Conservation (phyloP, 2,329 filamentous ascomycete species). For the Fusarium sp. region DNA sequence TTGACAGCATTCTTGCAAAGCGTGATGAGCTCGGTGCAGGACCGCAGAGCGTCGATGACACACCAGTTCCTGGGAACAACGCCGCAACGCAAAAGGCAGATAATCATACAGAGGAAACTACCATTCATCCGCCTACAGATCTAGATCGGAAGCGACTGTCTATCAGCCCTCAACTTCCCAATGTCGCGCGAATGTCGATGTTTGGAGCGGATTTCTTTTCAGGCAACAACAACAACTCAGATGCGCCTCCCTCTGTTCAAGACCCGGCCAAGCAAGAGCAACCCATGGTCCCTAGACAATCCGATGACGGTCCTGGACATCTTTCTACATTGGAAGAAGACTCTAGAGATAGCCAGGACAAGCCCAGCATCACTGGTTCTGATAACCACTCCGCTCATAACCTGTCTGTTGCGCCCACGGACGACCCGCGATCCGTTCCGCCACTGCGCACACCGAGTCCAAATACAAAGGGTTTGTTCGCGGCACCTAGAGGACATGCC, state of each 20-base stretch:
- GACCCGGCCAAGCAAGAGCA: constrained; percentile 30
- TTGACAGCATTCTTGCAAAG: constrained; percentile 36
- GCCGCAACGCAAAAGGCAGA: constrained; percentile 6
- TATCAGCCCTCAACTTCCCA: constrained; percentile 65
- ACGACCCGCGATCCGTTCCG: constrained; percentile 42
- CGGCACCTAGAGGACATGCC: constrained; percentile 14
- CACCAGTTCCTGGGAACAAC: background rate
- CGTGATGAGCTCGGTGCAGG: constrained; percentile 19
- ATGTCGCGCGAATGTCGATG: constrained; percentile 65
- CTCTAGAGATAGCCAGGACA: constrained; percentile 4
- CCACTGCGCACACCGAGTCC: constrained; percentile 50
- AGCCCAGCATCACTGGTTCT: background rate
- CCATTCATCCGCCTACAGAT: constrained; percentile 23
- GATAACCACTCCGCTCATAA: background rate
- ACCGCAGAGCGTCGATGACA: constrained; percentile 2
- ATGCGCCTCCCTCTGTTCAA: constrained; percentile 8
- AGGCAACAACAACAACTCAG: constrained; percentile 29
- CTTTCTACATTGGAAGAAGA: constrained; percentile 15
- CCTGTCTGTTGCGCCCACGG: constrained; percentile 26
- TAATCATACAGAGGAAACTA: constrained; percentile 12
- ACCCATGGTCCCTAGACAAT: constrained; percentile 3
- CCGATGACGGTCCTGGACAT: constrained; percentile 2
- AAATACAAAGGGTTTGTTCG: constrained; percentile 20
- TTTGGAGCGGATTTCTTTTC: constrained; percentile 68
- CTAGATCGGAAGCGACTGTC: constrained; percentile 51